Evolutionary conservation across 768 basidiomycete genomes (phyloP).

Genomic region (Sistotremastrum niveocremeum): DNA sequence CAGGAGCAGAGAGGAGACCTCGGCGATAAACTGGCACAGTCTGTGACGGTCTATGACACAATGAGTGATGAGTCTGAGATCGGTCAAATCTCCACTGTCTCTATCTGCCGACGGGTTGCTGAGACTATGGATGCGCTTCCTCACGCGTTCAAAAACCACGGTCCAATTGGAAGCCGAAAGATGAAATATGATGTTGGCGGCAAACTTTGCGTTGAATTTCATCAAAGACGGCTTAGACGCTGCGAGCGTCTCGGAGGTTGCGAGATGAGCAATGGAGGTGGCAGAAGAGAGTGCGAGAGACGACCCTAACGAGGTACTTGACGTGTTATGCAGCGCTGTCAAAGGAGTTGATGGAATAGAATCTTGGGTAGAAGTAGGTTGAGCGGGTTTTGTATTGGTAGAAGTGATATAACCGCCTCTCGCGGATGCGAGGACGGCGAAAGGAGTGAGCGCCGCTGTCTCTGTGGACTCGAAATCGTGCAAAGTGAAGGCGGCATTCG

Average conservation of each 20-base stretch:
- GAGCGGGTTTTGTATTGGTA: constrained; percentile 25
- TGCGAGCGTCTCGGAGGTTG: constrained; percentile 46
- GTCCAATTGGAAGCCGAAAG: constrained; percentile 83
- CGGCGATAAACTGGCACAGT: constrained; percentile 49
- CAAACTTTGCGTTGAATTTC: constrained; percentile 51
- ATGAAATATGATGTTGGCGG: constrained; percentile 71
- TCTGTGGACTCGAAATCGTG: constrained; percentile 60
- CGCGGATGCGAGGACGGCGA: constrained; percentile 10
- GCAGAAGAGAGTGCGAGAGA: constrained; percentile 21
- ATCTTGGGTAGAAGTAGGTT: constrained; percentile 23
- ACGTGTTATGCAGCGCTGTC: not conserved
- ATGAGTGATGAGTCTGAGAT: constrained; percentile 67
- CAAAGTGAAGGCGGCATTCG: constrained; percentile 49
- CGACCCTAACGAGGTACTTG: constrained; percentile 7
- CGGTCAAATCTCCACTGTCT: constrained; percentile 51
- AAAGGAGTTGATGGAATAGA: constrained; percentile 1
- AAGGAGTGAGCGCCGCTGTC: constrained; percentile 15
- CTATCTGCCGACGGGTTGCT: constrained; percentile 32
- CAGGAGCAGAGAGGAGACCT: constrained; percentile 68
- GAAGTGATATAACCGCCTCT: constrained; percentile 17
- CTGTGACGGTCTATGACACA: constrained; percentile 58
- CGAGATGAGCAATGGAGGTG: constrained; percentile 9
- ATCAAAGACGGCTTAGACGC: constrained; percentile 43
- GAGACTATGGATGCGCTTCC: constrained; percentile 53
- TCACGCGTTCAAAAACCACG: constrained; percentile 58